Evolutionary conservation across 441 rosid species (phyloP).

Genomic region (Flueggea neowawraea): DNA sequence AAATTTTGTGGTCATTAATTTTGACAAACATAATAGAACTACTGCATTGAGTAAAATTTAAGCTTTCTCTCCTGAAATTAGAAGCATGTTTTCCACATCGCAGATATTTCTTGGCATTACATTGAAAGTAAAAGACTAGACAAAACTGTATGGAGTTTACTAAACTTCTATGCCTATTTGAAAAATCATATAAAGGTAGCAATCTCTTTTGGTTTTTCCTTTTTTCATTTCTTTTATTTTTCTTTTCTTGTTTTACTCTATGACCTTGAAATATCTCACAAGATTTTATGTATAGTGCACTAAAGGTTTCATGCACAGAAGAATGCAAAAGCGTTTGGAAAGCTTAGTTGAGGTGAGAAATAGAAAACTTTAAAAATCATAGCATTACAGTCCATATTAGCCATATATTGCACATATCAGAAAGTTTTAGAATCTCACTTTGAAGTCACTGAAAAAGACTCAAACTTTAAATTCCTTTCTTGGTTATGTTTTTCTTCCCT

Average conservation of each 20-base stretch:
- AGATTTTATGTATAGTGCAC: conserved; percentile 48
- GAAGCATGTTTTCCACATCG: not conserved
- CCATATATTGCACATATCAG: not conserved
- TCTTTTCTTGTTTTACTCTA: not conserved
- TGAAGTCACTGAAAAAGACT: not conserved
- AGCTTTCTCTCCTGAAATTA: not conserved
- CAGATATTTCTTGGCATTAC: conserved; percentile 66
- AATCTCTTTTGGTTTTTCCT: not conserved
- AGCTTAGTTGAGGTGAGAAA: conserved; percentile 68
- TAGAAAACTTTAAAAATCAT: conserved; percentile 4
- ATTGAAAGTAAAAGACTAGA: conserved; percentile 67
- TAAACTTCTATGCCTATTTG: conserved; percentile 74
- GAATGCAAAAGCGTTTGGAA: conserved; percentile 72
- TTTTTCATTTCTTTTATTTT: not conserved
- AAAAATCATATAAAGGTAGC: conserved; percentile 81
- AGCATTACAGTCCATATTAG: conserved; percentile 4
- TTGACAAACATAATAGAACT: too few species aligned
- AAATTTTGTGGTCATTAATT: too few species aligned
- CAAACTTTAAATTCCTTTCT: not conserved
- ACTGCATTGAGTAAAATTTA: not conserved
- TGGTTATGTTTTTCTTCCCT: conserved; percentile 1
- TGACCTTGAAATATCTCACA: conserved; percentile 10
- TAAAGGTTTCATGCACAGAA: conserved; percentile 77
- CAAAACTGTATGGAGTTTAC: conserved; percentile 72
- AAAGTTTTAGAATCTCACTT: not conserved